Percentiles rank a stretch among this genome's conserved stretches.
These are phyloP conservation scores for Claviceps sp. DNA, from an alignment of 2,329 filamentous ascomycete genomes.

Conservation along the genomic window DNA sequence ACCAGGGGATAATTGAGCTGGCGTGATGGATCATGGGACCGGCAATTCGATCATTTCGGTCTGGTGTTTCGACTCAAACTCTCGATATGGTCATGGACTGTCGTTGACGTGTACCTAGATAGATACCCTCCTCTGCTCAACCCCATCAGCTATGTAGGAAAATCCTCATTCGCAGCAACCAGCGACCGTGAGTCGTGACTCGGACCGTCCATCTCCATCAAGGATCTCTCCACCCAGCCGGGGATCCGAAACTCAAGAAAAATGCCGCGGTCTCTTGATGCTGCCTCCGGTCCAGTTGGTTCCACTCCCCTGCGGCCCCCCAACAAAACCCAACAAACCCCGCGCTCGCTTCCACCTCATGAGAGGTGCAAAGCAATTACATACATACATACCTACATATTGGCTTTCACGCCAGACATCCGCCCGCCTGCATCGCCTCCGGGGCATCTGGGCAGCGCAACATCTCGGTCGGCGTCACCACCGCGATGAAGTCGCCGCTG, in stretches of 20 bases:
- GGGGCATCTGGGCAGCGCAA: neutral
- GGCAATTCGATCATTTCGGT: neutral
- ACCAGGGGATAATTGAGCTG: too few relatives aligned
- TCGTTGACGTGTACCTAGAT: neutral
- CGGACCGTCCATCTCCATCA: too few relatives aligned
- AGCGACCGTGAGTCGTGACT: too few relatives aligned
- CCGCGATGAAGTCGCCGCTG: slow-evolving; percentile 25
- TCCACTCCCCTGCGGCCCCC: slow-evolving; percentile 2
- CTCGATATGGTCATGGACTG: neutral
- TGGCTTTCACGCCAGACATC: too few relatives aligned
- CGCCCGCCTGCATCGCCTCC: too few relatives aligned
- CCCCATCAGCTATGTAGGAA: too few relatives aligned
- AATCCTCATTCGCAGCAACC: too few relatives aligned
- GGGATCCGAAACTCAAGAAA: neutral
- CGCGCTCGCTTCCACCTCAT: neutral
- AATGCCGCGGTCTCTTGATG: neutral
- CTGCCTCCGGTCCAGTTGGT: neutral
- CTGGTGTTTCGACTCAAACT: neutral
- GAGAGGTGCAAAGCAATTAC: too few relatives aligned
- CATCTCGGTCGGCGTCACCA: neutral
- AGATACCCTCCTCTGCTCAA: too few relatives aligned
- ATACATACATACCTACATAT: too few relatives aligned
- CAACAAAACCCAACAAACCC: slow-evolving; percentile 6
- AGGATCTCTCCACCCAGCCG: too few relatives aligned
- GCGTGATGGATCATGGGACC: too few relatives aligned